Evolutionary conservation across 495 filamentous ascomycete genomes (phyloP), one percentile per base, ranked within the genome.

Genomic region (Pyronema omphalodes): DNA sequence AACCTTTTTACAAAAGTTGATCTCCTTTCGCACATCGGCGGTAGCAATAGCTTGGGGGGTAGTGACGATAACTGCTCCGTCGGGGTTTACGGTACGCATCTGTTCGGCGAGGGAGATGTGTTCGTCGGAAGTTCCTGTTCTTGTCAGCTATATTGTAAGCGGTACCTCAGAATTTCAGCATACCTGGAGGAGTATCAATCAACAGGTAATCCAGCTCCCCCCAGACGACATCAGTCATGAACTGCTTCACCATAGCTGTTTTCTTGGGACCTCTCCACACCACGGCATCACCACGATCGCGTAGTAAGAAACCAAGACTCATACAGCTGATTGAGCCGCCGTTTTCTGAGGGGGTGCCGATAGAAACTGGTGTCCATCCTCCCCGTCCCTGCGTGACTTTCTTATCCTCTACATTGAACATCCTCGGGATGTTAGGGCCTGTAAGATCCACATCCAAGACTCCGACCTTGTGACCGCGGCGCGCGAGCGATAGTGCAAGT

Each of bases 251-350:
- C 91, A 98, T 96, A 33, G 93, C 93, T 7, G 93, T 98, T 70
- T 98, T 98, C 70, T 98, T 98, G 0, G 91, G 91, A 0, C 91
- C 91, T 45, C 91, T 80, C 91, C 91, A 98, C 53, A 98, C 86
- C 0, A 98, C 87, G 3, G 88, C 88, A 60, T 94, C 87, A 56
- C 80, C 83, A 60, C 89, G 74, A 50, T 80, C 74, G 34, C 79
- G 80, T 11, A 98, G 77, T 18, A 98, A 75, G 66, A 98, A 94
- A 19, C 86, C 91, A 0, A 98, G 76, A 49, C 85, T 93, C 84
- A 96, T 95, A 70, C 85, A 88, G 12, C 70, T 71, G 14, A 67
- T 65, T 1, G 48, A 46, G 36, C 40, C 57, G 15, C 44, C 55
- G 17, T 29, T 55, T 46, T 52, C 41, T n/a, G 19, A 3, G 1